Percentiles rank a stretch among this genome's conserved stretches.
These are phyloP conservation scores for Leishmania tarentolae DNA, from an alignment of 208 protist genomes.

Conservation along the genomic window DNA sequence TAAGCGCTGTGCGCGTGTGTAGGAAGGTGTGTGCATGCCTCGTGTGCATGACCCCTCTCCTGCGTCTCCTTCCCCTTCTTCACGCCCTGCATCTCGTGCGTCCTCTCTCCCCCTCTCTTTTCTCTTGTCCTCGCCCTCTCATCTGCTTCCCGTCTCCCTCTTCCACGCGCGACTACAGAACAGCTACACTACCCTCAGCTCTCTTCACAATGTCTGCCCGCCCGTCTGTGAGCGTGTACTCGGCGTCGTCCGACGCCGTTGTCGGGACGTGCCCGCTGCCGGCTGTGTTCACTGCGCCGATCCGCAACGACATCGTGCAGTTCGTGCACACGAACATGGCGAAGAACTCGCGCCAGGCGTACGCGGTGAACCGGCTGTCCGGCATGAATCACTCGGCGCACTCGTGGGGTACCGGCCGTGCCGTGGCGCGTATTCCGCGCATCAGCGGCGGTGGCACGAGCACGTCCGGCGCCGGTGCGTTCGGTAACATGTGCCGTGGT, in stretches of 20 bases:
- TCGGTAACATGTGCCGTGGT: too few relatives aligned
- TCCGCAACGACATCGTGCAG: conserved; percentile 87
- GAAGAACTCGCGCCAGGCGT: conserved; percentile 98
- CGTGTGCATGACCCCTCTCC: too few relatives aligned
- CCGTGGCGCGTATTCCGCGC: conserved; percentile 99
- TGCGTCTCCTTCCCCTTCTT: background rate
- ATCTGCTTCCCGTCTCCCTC: too few relatives aligned
- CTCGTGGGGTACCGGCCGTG: conserved; percentile 99
- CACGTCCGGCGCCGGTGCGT: conserved; percentile 98
- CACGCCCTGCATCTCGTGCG: too few relatives aligned
- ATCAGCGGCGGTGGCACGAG: conserved; percentile 98
- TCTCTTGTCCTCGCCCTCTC: too few relatives aligned
- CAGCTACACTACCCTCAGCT: conserved; percentile 1
- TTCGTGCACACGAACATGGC: conserved; percentile 97
- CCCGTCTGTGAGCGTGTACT: too few relatives aligned
- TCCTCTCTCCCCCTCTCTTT: too few relatives aligned
- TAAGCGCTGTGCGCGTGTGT: too few relatives aligned
- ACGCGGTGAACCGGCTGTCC: conserved; percentile 94
- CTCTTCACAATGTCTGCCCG: too few relatives aligned
- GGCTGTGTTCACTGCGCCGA: conserved; percentile 85
- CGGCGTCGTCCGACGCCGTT: conserved; percentile 66
- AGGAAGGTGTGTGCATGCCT: background rate
- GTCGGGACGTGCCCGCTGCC: conserved; percentile 77
- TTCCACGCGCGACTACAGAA: background rate
- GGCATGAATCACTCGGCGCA: conserved; percentile 98